A percentile compares a stretch with the other conserved stretches of the same genome.
Conservation (phyloP, 192 early-diverging fungal genomes). For the Chytriomyces sp. region DNA sequence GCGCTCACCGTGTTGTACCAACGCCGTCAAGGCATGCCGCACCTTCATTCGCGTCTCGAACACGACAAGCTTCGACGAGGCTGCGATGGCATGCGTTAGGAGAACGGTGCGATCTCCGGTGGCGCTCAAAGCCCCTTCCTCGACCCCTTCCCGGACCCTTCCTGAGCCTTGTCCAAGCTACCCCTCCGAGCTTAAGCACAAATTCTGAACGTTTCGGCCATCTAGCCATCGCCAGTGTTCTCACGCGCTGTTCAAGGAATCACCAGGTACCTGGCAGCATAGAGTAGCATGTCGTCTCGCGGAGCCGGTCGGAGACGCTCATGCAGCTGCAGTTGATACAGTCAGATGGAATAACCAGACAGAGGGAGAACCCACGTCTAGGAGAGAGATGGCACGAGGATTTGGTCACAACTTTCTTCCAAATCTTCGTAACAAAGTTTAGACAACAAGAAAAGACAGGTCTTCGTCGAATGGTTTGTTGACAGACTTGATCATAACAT, state of each 20-base stretch:
- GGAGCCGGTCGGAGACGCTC: slow-evolving; percentile 22
- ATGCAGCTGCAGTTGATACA: not conserved
- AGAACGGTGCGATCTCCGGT: too few species aligned
- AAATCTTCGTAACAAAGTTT: not conserved
- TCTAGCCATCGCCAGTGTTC: too few species aligned
- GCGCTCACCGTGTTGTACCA: slow-evolving; percentile 89
- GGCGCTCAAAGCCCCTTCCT: too few species aligned
- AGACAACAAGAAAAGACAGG: not conserved
- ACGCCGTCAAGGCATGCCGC: slow-evolving; percentile 86
- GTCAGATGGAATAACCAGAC: not conserved
- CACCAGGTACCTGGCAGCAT: slow-evolving; percentile 27
- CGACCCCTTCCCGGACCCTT: too few species aligned
- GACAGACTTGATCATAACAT: slow-evolving; percentile 90
- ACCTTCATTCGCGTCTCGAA: slow-evolving; percentile 88
- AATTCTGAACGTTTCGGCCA: too few species aligned
- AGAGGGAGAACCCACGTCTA: not conserved
- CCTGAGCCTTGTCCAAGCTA: too few species aligned
- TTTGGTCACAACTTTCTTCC: too few species aligned
- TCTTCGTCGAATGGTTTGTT: slow-evolving; percentile 73
- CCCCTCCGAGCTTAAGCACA: too few species aligned
- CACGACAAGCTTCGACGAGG: slow-evolving; percentile 87
- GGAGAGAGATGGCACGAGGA: not conserved
- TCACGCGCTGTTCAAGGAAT: too few species aligned
- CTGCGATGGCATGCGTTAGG: slow-evolving; percentile 32
- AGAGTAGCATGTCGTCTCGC: slow-evolving; percentile 17